A percentile compares a stretch with the other conserved stretches of the same genome.
Conservation (phyloP, 768 basidiomycete genomes). For the Auricularia cornea region DNA sequence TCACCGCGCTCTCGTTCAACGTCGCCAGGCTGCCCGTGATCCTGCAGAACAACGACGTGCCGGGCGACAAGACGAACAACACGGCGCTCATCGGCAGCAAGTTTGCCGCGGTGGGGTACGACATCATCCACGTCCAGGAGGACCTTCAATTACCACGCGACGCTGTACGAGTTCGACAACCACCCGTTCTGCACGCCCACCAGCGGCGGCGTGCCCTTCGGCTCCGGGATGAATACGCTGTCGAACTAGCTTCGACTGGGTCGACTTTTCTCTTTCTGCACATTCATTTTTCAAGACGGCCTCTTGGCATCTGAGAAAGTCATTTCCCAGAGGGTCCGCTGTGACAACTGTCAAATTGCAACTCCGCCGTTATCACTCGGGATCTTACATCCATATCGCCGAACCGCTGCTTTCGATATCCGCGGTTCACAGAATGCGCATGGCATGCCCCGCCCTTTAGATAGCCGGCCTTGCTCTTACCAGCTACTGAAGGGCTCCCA, state of each 20-base stretch:
- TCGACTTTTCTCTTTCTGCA: constrained; percentile 23
- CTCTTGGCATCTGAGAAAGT: constrained; percentile 32
- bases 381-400: too few species aligned
- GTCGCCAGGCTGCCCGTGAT: constrained; percentile 25
- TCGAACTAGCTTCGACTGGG: constrained; percentile 27
- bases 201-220: constrained; percentile 23
- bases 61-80: not conserved
- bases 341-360: constrained; percentile 25
- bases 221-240: constrained; percentile 31
- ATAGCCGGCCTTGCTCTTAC: too few species aligned
- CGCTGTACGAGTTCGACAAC: constrained; percentile 27
- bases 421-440: too few species aligned
- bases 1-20: constrained; percentile 25
- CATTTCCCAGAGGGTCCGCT: constrained; percentile 34
- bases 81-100: not conserved
- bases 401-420: too few species aligned
- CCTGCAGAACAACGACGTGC: constrained; percentile 3
- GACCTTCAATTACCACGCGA: constrained; percentile 34
- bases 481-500: too few species aligned
- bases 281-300: constrained; percentile 17
- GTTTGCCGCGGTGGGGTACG: not conserved
- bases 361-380: too few species aligned
- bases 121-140: constrained; percentile 9
- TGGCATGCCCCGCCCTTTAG: too few species aligned
- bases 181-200: constrained; percentile 31